Evolutionary conservation across 1,284 basidiomycete genomes (phyloP).

Genomic region (Microbotryomycetes sp.): DNA sequence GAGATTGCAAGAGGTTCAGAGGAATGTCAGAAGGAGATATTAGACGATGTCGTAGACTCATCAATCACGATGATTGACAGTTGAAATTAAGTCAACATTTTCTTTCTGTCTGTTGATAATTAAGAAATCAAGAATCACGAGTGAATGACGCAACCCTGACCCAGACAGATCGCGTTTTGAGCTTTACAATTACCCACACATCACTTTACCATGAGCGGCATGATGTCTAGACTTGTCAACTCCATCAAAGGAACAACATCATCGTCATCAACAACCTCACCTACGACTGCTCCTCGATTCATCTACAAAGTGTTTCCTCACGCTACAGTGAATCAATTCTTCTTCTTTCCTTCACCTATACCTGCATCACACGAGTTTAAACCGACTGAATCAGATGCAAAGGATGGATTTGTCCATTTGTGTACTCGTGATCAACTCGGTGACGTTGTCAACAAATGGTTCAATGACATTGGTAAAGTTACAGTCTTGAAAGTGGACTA

Average conservation of each 20-base stretch:
- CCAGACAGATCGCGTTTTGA: too few species aligned
- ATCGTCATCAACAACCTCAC: background rate
- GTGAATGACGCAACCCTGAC: too few species aligned
- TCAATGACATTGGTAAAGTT: constrained; percentile 45
- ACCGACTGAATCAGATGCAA: constrained; percentile 20
- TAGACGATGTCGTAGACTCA: background rate
- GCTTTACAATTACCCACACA: too few species aligned
- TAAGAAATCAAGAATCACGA: too few species aligned
- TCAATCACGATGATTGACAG: too few species aligned
- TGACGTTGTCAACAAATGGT: constrained; percentile 54
- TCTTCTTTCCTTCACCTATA: constrained; percentile 25
- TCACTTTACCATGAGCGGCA: background rate
- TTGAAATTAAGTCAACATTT: too few species aligned
- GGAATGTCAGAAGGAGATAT: constrained; percentile 24
- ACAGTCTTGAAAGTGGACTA: constrained; percentile 51
- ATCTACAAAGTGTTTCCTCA: background rate
- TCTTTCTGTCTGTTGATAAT: too few species aligned
- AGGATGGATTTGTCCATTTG: constrained; percentile 55
- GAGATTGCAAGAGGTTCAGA: constrained; percentile 24
- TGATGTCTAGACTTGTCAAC: background rate
- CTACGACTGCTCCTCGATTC: background rate
- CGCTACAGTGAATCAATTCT: background rate
- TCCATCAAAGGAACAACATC: background rate
- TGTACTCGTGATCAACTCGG: constrained; percentile 55
- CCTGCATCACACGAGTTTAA: constrained; percentile 22